Percentiles rank a stretch among this genome's conserved stretches.
These are phyloP conservation scores for Saccharomyces pastorianus DNA, from an alignment of 1,139 yeast species.

Conservation along the genomic window DNA sequence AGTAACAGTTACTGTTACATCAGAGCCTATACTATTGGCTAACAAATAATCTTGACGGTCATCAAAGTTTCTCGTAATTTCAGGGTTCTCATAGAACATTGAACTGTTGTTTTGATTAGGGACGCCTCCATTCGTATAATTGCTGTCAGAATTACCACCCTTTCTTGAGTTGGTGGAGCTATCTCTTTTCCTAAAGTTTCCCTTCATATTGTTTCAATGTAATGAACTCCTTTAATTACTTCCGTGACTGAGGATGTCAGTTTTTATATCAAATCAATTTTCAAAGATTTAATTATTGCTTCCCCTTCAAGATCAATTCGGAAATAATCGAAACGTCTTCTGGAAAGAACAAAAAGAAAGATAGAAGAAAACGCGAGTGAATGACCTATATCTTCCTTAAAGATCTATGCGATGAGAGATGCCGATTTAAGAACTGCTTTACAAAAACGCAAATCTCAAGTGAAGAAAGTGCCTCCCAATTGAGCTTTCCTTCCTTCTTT, in stretches of 20 bases:
- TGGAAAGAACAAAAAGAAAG: neutral
- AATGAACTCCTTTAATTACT: neutral
- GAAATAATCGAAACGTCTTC: neutral
- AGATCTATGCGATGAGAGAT: neutral
- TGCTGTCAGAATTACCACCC: neutral
- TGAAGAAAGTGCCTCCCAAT: neutral
- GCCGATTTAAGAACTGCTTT: neutral
- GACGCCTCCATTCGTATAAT: neutral
- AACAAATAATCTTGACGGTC: constrained; percentile 45
- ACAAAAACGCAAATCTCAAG: neutral
- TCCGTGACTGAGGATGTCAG: neutral
- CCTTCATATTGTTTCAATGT: constrained; percentile 11
- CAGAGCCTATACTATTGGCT: constrained; percentile 49
- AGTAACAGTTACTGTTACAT: constrained; percentile 49
- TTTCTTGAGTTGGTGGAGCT: neutral
- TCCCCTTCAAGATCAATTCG: neutral
- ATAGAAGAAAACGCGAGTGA: neutral
- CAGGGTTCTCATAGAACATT: constrained; percentile 23
- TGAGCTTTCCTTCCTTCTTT: neutral
- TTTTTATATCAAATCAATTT: neutral
- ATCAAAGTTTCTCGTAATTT: constrained; percentile 31
- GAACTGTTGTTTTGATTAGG: constrained; percentile 1
- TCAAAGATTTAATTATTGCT: neutral
- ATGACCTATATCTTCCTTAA: neutral
- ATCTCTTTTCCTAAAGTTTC: constrained; percentile 11